Base-by-base conservation (phyloP, 495 filamentous ascomycete genomes). In the Neurospora terricola region DNA sequence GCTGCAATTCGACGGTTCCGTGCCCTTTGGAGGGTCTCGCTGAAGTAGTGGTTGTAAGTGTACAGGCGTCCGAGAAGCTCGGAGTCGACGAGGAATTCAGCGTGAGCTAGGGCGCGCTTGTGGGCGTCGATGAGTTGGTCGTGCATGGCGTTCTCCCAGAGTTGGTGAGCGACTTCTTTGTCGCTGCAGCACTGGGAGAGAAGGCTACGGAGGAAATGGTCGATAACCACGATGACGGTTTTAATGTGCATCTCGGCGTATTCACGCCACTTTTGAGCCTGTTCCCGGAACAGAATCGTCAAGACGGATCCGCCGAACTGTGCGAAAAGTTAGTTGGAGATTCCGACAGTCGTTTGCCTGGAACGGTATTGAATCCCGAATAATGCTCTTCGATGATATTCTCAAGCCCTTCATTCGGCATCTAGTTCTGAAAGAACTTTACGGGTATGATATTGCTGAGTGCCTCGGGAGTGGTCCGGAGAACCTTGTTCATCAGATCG, bases 41-140 rank as follows among this genome's bases (percentile, higher is more conserved):
- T 85, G 69, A 90, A 85, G 71, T 85, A 87, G 72, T 87, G 84
- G 70, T 88, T 87, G 3, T 82, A 72, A 0, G 88, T 90, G 62
- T 84, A 73, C 3, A 82, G 84, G 0, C 71, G 79, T 0, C 82
- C 83, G 11, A 77, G 75, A 4, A 82, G 79, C 73, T 90, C 87
- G n/a, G 86, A 81, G 2, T 77, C 14, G 0, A 90, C 78, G 2
- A 91, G 75, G 69, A 86, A 86, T 3, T 75, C 70, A 2, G 80
- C 81, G 37, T 87, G 80, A 0, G 81, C 72, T n/a, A 86, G 78
- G 2, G 84, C 82, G 23, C 42, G 70, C 38, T 75, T 77, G 70
- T 89, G 89, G 27, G 77, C 80, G 2, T 76, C 70, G 10, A 78
- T 71, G 2, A 89, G 73, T 1, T 80, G 62, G 4, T 87, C 84